These are phyloP conservation scores for Melanogaster broomeanus DNA, from an alignment of 768 basidiomycete genomes.

Conservation along the genomic window DNA sequence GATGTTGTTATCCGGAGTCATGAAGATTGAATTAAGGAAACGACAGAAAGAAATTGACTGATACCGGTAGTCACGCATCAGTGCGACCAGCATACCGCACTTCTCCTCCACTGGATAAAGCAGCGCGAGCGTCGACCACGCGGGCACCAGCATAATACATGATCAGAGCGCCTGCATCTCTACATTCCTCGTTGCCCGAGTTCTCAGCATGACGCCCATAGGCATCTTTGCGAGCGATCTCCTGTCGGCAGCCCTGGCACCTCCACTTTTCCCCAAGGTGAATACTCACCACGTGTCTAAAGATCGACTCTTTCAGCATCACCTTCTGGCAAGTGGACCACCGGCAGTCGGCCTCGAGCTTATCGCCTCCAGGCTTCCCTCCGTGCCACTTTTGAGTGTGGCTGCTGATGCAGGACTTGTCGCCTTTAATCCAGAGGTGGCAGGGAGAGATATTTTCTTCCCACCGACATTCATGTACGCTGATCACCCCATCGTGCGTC, in stretches of 20 bases:
- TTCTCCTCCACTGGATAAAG: slow-evolving; percentile 4
- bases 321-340: slow-evolving; percentile 14
- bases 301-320: slow-evolving; percentile 26
- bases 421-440: slow-evolving; percentile 14
- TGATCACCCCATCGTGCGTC: slow-evolving; percentile 1
- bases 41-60: no score
- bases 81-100: not conserved
- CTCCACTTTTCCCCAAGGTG: slow-evolving; percentile 19
- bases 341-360: slow-evolving; percentile 1
- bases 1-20: no score
- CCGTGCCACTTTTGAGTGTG: slow-evolving; percentile 24
- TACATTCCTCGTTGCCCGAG: slow-evolving; percentile 3
- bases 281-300: slow-evolving; percentile 13
- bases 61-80: not conserved
- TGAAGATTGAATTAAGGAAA: no score
- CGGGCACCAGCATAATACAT: slow-evolving; percentile 6
- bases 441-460: slow-evolving; percentile 5
- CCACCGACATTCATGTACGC: slow-evolving; percentile 13
- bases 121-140: slow-evolving; percentile 3
- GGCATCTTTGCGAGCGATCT: slow-evolving; percentile 7
- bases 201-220: slow-evolving; percentile 5
- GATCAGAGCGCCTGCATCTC: slow-evolving; percentile 5
- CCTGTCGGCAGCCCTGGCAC: slow-evolving; percentile 15
- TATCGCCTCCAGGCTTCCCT: slow-evolving; percentile 9
- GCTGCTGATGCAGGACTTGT: slow-evolving; percentile 11